phyloP scores from a whole-genome alignment of 2,329 filamentous ascomycete species.

The Diaporthe aspalathi region DNA sequence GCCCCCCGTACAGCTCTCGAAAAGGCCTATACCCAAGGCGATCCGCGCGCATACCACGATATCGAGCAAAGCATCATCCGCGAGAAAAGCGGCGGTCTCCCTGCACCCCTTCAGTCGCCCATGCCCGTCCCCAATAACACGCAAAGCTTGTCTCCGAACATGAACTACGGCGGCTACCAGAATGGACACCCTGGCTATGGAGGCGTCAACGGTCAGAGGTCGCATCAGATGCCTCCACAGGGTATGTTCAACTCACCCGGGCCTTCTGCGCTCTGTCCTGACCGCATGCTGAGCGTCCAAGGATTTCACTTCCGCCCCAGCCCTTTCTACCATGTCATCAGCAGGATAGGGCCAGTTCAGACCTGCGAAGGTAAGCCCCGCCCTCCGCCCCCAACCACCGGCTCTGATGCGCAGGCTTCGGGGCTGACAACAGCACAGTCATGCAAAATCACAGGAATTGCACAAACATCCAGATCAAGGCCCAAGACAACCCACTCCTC shows the following conservation, averaged over 20 bases:
- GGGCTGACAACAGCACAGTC: conserved; percentile 51
- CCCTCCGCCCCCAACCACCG: too few species aligned
- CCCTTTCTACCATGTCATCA: conserved; percentile 83
- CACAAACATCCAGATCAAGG: conserved; percentile 56
- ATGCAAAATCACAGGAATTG: conserved; percentile 67
- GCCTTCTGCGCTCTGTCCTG: conserved; percentile 10
- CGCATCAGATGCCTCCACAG: conserved; percentile 31
- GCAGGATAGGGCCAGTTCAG: conserved; percentile 72
- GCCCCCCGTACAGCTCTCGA: conserved; percentile 34
- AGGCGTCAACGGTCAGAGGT: conserved; percentile 33
- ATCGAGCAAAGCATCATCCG: conserved; percentile 36
- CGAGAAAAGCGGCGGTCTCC: conserved; percentile 32
- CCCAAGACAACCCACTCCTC: conserved; percentile 64
- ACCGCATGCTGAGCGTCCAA: conserved; percentile 35
- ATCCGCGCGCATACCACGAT: conserved; percentile 24
- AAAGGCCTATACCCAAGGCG: conserved; percentile 29
- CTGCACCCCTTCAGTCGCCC: conserved; percentile 20
- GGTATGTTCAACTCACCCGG: conserved; percentile 30
- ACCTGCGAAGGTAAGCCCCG: conserved; percentile 78
- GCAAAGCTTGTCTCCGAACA: conserved; percentile 31
- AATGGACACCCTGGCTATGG: conserved; percentile 32
- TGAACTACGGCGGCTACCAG: conserved; percentile 33
- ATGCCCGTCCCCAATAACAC: conserved; percentile 27
- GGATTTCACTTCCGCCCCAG: conserved; percentile 71
- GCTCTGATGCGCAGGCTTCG: not conserved